phyloP scores from a whole-genome alignment of 2,329 filamentous ascomycete genomes.

The Botryotinia calthae region DNA sequence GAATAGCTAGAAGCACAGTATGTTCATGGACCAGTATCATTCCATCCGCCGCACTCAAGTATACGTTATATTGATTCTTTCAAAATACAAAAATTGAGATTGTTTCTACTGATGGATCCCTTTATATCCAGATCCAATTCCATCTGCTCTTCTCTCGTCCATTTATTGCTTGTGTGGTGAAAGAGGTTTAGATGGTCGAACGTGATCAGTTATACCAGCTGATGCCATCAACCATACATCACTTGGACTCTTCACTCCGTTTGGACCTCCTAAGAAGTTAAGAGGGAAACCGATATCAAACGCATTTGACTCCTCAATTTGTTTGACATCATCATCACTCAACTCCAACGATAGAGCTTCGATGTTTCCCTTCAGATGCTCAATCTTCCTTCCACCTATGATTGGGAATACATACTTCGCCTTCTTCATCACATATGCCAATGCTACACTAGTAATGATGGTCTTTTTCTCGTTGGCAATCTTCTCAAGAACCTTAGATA shows the following conservation, averaged over 20 bases:
- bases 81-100: background rate
- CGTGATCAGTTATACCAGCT: slow-evolving; percentile 52
- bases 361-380: slow-evolving; percentile 69
- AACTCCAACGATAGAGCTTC: slow-evolving; percentile 62
- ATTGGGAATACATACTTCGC: slow-evolving; percentile 71
- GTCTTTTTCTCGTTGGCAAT: slow-evolving; percentile 56
- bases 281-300: slow-evolving; percentile 69
- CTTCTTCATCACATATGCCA: slow-evolving; percentile 74
- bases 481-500: slow-evolving; percentile 48
- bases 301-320: slow-evolving; percentile 59
- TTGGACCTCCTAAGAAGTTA: slow-evolving; percentile 50
- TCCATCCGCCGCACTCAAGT: background rate
- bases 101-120: background rate
- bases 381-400: slow-evolving; percentile 65
- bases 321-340: slow-evolving; percentile 58
- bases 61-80: background rate
- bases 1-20: background rate
- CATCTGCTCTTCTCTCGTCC: background rate
- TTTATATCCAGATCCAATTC: background rate
- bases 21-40: background rate
- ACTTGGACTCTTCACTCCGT: slow-evolving; percentile 32
- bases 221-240: slow-evolving; percentile 37
- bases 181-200: slow-evolving; percentile 40
- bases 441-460: slow-evolving; percentile 60
- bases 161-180: background rate